phyloP scores from a whole-genome alignment of 805 yeast species.

The Candida sphagnicola region DNA sequence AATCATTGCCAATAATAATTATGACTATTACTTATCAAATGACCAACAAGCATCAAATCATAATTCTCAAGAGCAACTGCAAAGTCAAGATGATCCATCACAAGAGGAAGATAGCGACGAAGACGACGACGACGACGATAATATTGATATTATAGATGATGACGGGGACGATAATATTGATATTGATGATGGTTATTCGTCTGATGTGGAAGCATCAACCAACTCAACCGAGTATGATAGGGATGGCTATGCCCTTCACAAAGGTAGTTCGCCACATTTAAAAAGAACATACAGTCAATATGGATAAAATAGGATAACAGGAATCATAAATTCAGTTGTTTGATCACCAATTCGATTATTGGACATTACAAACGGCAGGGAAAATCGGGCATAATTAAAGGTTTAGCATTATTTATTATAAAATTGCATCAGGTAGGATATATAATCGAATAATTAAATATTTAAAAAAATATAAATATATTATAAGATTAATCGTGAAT shows the following conservation, averaged over 20 bases:
- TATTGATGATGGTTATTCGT: slow-evolving; percentile 9
- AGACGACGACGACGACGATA: slow-evolving; percentile 5
- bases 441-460: no score
- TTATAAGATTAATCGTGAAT: no score
- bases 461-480: no score
- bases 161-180: slow-evolving; percentile 7
- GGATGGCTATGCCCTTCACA: slow-evolving; percentile 20
- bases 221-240: slow-evolving; percentile 8
- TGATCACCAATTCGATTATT: no score
- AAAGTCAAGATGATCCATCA: slow-evolving; percentile 4
- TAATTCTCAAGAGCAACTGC: neutral
- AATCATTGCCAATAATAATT: slow-evolving; percentile 11
- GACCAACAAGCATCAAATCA: neutral
- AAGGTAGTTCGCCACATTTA: slow-evolving; percentile 27
- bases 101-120: slow-evolving; percentile 3
- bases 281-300: slow-evolving; percentile 12
- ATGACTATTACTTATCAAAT: slow-evolving; percentile 4
- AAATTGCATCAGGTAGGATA: neutral
- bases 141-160: slow-evolving; percentile 3
- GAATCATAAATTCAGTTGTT: no score
- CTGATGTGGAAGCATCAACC: slow-evolving; percentile 3
- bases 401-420: neutral
- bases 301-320: neutral
- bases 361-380: neutral
- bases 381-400: neutral